Percentiles rank a stretch among this genome's conserved stretches.
These are phyloP conservation scores for Apostasia ramifera DNA, from an alignment of 106 monocot species.

Conservation along the genomic window DNA sequence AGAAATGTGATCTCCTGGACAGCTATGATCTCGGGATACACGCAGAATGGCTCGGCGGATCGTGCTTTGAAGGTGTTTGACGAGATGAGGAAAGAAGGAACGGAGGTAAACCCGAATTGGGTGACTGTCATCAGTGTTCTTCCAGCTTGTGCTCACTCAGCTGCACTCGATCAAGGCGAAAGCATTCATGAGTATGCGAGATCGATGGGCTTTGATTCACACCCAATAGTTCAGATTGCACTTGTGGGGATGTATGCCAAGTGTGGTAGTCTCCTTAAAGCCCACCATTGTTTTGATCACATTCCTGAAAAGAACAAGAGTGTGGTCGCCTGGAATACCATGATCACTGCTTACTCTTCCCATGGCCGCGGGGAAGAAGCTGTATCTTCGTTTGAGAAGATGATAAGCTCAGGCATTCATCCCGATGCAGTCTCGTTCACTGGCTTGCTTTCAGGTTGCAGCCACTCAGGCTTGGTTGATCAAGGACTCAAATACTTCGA, in stretches of 20 bases:
- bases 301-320: conserved; percentile 23
- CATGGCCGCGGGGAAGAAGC: conserved; percentile 44
- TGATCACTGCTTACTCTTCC: conserved; percentile 47
- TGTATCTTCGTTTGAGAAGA: conserved; percentile 32
- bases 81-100: conserved; percentile 29
- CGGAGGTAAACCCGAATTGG: conserved; percentile 33
- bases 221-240: conserved; percentile 34
- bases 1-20: conserved; percentile 80
- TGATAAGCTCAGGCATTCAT: conserved; percentile 25
- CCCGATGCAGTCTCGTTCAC: conserved; percentile 55
- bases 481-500: conserved; percentile 38
- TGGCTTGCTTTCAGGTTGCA: conserved; percentile 55
- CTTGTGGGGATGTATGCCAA: conserved; percentile 66
- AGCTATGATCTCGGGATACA: conserved; percentile 57
- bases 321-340: conserved; percentile 58
- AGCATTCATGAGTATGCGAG: conserved; percentile 43
- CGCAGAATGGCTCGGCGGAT: conserved; percentile 33
- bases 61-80: conserved; percentile 34
- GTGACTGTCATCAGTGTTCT: conserved; percentile 55
- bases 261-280: conserved; percentile 51
- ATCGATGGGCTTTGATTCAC: conserved; percentile 11
- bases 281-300: conserved; percentile 36
- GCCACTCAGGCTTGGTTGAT: conserved; percentile 56
- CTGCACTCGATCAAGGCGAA: conserved; percentile 37
- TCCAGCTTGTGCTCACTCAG: conserved; percentile 35